These are phyloP conservation scores for Trichoderma endophyticum DNA, from an alignment of 2,329 filamentous ascomycete species.

Conservation along the genomic window DNA sequence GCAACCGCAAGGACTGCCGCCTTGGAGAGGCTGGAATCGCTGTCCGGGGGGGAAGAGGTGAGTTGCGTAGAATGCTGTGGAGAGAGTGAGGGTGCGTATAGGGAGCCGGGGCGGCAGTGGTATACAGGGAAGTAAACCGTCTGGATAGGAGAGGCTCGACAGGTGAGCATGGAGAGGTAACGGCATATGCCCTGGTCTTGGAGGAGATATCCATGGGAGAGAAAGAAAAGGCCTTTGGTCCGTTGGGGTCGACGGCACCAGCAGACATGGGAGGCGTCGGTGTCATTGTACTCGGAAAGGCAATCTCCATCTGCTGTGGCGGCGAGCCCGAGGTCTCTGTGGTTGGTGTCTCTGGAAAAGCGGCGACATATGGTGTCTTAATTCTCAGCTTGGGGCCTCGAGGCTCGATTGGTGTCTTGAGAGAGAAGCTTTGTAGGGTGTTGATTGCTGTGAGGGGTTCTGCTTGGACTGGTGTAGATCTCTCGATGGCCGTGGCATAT, in stretches of 20 bases:
- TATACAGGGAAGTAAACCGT: constrained; percentile 14
- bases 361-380: constrained; percentile 45
- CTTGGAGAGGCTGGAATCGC: constrained; percentile 52
- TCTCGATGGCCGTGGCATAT: constrained; percentile 61
- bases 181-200: neutral
- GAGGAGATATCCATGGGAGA: constrained; percentile 29
- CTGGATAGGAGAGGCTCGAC: constrained; percentile 21
- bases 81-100: constrained; percentile 58
- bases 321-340: constrained; percentile 52
- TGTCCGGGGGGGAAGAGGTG: constrained; percentile 54
- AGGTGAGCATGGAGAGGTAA: constrained; percentile 12
- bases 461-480: constrained; percentile 47
- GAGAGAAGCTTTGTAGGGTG: constrained; percentile 34
- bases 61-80: constrained; percentile 65
- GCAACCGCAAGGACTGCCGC: constrained; percentile 52
- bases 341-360: constrained; percentile 53
- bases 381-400: constrained; percentile 32
- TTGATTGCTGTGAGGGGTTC: constrained; percentile 51
- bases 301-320: constrained; percentile 41
- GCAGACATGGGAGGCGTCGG: constrained; percentile 59
- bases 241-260: constrained; percentile 44
- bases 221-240: constrained; percentile 46
- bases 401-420: constrained; percentile 31
- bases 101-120: constrained; percentile 39
- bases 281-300: constrained; percentile 56